Evolutionary conservation across 192 early-diverging fungal species (phyloP).

Genomic region (Rhizophagus clarus): DNA sequence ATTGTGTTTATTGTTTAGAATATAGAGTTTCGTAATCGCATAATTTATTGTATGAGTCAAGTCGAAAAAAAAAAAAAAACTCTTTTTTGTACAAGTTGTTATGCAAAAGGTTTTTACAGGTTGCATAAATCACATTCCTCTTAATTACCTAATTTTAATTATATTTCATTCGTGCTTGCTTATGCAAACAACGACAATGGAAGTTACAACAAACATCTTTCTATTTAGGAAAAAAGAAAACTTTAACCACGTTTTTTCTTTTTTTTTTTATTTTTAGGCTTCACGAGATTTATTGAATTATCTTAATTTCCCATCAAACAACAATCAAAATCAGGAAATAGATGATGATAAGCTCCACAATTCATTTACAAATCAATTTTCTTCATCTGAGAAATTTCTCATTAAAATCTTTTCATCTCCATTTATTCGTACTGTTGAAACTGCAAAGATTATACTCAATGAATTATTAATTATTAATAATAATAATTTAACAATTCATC

Average conservation of each 20-base stretch:
- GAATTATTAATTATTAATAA: conserved; percentile 7
- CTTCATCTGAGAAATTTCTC: not conserved
- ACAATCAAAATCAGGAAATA: not conserved
- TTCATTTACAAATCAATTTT: not conserved
- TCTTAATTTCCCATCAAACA: not conserved
- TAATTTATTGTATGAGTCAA: too few relatives aligned
- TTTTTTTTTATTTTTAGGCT: not conserved
- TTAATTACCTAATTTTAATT: too few relatives aligned
- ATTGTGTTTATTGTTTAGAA: too few relatives aligned
- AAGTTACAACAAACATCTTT: not conserved
- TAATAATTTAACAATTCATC: not conserved
- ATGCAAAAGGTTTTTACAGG: too few relatives aligned
- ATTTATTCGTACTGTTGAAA: conserved; percentile 51
- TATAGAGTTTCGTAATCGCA: too few relatives aligned
- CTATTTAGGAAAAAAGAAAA: not conserved
- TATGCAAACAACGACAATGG: not conserved
- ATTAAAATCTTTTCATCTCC: conserved; percentile 48
- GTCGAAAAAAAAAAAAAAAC: too few relatives aligned
- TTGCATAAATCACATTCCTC: too few relatives aligned
- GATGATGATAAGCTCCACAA: not conserved
- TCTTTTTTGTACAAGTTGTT: too few relatives aligned
- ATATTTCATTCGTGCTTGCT: too few relatives aligned
- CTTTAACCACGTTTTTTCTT: not conserved
- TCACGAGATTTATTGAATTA: not conserved
- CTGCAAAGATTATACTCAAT: conserved; percentile 42